Conservation (phyloP, 495 filamentous ascomycete genomes). For the Annulohypoxylon moriforme region DNA sequence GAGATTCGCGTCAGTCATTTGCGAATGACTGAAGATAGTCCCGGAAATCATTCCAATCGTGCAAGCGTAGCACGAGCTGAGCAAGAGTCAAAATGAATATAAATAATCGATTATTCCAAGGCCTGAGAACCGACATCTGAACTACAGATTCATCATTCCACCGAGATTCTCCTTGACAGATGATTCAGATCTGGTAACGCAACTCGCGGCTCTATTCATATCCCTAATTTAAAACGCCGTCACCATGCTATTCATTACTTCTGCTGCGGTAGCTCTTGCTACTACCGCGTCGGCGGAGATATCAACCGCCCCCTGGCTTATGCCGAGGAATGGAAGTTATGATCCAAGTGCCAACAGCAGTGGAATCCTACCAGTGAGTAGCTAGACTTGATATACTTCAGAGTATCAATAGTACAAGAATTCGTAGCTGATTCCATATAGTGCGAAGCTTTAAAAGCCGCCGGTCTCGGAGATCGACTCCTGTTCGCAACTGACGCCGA, state of each 20-base stretch:
- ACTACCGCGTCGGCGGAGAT: conserved; percentile 6
- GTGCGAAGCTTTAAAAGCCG: conserved; percentile 42
- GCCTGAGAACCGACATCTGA: not conserved
- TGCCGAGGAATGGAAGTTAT: not conserved
- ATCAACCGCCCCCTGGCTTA: conserved; percentile 2
- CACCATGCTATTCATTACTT: not conserved
- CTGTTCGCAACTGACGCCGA: conserved; percentile 37
- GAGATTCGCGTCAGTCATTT: not conserved
- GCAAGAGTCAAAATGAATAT: not conserved
- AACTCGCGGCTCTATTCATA: not conserved
- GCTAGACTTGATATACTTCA: not conserved
- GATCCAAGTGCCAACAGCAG: conserved; percentile 4
- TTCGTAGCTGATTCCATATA: conserved; percentile 16
- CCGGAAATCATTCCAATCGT: not conserved
- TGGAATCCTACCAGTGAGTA: conserved; percentile 23
- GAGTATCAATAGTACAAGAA: no score
- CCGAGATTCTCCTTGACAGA: not conserved
- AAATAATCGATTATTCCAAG: not conserved
- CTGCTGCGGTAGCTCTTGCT: not conserved
- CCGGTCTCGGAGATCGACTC: conserved; percentile 40
- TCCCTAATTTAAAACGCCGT: no score
- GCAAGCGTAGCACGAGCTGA: not conserved
- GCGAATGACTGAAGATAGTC: not conserved
- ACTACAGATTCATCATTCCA: not conserved
- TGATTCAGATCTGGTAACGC: not conserved